Base-by-base conservation (phyloP, 345 rosid genomes). In the Sisymbrium irio region DNA sequence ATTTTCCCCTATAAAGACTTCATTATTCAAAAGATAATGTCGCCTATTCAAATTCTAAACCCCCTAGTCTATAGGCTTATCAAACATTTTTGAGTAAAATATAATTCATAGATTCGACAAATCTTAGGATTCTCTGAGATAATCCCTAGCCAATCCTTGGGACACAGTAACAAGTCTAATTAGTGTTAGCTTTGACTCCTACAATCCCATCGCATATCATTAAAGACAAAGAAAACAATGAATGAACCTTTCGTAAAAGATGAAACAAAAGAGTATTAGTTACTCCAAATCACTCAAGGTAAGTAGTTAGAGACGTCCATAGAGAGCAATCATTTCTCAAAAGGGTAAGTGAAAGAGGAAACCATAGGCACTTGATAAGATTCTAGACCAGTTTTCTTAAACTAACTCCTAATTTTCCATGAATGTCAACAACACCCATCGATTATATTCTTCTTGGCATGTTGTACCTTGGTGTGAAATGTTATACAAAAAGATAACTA, bases 221-320 rank as follows among this genome's bases (percentile, higher is more conserved):
- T 36, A 25, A 56, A 66, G 13, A 47, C 28, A 65, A 65, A 55
- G 70, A 35, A 73, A 65, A 35, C 13, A 8, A 60, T 36, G 25
- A 45, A 25, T 35, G 20, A 62, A 65, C n/a, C 35, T 41, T 41
- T 6, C 33, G 47, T 46, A n/a, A 53, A 63, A 56, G 44, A 51
- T 62, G 49, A 25, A 68, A 41, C 61, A 45, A 44, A 62, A 62
- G 76, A 64, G 72, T 39, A 71, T 50, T 65, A 58, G 72, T 71
- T 57, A 77, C 76, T 58, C 67, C 72, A 57, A 71, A 64, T 53
- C 56, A 71, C 72, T 49, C 39, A 65, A 65, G 80, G 55, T 15
- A 45, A 69, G 53, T 25, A 62, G 62, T 50, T 51, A 55, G 25
- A 71, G 25, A 71, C 49, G 67, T 50, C 44, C 47, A 58, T 39